phyloP scores from a whole-genome alignment of 1,284 basidiomycete species.

The Thecaphora thlaspeos region DNA sequence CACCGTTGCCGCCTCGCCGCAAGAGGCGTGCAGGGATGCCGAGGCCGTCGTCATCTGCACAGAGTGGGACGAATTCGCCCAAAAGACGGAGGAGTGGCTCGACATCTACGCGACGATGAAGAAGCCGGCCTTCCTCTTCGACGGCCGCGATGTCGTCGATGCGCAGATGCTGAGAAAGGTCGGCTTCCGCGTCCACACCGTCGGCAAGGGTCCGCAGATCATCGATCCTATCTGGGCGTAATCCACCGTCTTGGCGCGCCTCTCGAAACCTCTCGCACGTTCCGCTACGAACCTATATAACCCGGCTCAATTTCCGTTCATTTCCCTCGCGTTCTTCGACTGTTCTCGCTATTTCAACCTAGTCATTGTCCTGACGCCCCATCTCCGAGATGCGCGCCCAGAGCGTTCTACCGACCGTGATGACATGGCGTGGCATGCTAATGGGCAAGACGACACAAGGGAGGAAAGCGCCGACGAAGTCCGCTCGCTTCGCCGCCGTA shows the following conservation, averaged over 20 bases:
- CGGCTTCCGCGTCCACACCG: constrained; percentile 78
- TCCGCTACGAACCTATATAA: no score
- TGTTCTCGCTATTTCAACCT: no score
- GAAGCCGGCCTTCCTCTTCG: constrained; percentile 77
- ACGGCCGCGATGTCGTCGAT: constrained; percentile 83
- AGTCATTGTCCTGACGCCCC: no score
- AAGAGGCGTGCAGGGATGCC: constrained; percentile 82
- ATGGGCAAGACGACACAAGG: no score
- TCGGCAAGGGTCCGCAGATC: constrained; percentile 57
- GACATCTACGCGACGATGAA: constrained; percentile 82
- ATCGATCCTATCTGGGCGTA: constrained; percentile 53
- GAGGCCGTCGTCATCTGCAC: constrained; percentile 81
- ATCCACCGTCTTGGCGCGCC: not conserved
- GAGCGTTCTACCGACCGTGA: no score
- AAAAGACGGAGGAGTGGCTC: constrained; percentile 71
- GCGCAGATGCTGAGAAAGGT: constrained; percentile 75
- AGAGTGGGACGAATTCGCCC: constrained; percentile 78
- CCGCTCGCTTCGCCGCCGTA: no score
- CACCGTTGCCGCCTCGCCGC: constrained; percentile 71
- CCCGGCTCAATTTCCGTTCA: not conserved
- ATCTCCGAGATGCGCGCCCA: no score
- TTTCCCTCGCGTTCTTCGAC: not conserved
- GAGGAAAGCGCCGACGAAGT: no score
- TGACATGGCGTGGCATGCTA: no score
- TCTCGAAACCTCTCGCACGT: no score